Conservation (phyloP, 176 grass and related monocot species). For the Typha latifolia region DNA sequence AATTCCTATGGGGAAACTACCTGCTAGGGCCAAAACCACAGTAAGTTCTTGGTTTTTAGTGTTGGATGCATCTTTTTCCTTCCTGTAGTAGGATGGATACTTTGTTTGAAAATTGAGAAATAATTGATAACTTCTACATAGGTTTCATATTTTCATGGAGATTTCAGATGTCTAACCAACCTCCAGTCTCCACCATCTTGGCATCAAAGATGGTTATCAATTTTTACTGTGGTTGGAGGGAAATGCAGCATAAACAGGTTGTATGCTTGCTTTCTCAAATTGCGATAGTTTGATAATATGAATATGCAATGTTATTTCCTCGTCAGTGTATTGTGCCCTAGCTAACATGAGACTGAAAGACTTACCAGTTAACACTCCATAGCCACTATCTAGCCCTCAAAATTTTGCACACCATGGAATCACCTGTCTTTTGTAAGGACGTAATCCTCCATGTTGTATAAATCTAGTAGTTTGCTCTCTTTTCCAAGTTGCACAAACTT, state of each 20-base stretch:
- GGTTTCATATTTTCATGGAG: too few species aligned
- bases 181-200: neutral
- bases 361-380: too few species aligned
- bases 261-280: neutral
- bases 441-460: too few species aligned
- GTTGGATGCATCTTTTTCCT: neutral
- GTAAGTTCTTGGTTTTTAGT: neutral
- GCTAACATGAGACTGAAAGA: too few species aligned
- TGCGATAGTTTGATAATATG: neutral
- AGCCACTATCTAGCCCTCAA: too few species aligned
- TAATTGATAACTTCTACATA: neutral
- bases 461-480: too few species aligned
- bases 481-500: too few species aligned
- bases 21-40: neutral
- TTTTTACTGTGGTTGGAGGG: neutral
- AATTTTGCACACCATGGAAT: too few species aligned
- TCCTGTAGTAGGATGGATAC: neutral
- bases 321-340: neutral
- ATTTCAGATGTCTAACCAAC: too few species aligned
- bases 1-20: neutral
- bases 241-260: neutral
- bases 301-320: neutral
- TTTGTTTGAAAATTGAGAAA: neutral
- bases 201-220: neutral
- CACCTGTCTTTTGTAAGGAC: too few species aligned